phyloP scores from a whole-genome alignment of 257 asterid species.

The Asclepias syriaca region DNA sequence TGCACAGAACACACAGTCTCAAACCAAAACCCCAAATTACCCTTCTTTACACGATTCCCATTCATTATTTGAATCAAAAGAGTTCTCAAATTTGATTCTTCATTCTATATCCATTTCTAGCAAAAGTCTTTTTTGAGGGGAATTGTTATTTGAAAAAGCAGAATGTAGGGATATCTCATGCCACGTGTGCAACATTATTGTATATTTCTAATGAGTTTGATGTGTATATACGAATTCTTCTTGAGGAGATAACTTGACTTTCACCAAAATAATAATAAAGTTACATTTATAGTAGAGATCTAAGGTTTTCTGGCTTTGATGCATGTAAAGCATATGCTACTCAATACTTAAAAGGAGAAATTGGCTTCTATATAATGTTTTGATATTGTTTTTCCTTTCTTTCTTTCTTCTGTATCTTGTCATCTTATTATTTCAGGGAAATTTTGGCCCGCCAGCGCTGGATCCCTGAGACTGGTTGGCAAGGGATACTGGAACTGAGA shows the following conservation, averaged over 20 bases:
- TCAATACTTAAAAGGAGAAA: background rate
- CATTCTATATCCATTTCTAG: slow-evolving; percentile 51
- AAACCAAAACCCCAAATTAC: slow-evolving; percentile 20
- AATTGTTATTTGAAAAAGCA: slow-evolving; percentile 28
- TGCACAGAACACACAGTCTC: slow-evolving; percentile 15
- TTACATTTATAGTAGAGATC: background rate
- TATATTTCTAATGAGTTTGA: background rate
- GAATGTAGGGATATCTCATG: slow-evolving; percentile 21
- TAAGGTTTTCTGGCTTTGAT: background rate
- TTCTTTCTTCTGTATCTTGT: background rate
- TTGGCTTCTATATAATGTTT: background rate
- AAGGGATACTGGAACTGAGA: slow-evolving; percentile 1
- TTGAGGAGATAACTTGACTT: background rate
- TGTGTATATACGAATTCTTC: background rate
- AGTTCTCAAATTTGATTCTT: slow-evolving; percentile 29
- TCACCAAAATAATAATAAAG: background rate
- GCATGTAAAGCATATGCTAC: background rate
- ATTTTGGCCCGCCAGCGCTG: background rate
- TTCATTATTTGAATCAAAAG: slow-evolving; percentile 43
- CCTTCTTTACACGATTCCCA: slow-evolving; percentile 36
- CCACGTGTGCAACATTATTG: background rate
- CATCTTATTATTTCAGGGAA: slow-evolving; percentile 5
- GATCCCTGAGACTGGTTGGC: background rate
- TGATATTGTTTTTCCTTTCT: background rate
- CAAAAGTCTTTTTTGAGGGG: slow-evolving; percentile 43